Percentiles rank a stretch among this genome's conserved stretches.
Evolutionary conservation across 805 yeast species (phyloP).

Genomic region (Lipomyces orientalis): DNA sequence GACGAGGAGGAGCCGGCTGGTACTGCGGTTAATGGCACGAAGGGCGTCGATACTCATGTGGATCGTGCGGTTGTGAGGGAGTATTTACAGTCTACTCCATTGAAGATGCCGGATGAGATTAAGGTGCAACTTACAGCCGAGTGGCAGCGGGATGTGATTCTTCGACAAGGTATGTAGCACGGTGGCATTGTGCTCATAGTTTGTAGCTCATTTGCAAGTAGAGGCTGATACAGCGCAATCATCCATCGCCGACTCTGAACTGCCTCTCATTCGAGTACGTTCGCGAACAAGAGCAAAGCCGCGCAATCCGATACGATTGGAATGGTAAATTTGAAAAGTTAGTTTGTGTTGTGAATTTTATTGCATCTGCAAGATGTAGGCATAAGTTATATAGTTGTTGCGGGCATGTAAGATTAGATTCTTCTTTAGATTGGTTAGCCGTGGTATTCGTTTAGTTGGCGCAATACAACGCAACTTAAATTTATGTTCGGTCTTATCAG

Average conservation of each 20-base stretch:
- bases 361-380: neutral
- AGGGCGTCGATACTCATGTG: neutral
- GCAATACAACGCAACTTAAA: neutral
- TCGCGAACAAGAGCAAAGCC: neutral
- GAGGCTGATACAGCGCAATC: conserved; percentile 16
- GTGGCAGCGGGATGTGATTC: conserved; percentile 27
- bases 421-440: neutral
- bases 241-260: conserved; percentile 23
- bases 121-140: conserved; percentile 16
- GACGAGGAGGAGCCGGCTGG: conserved; percentile 2
- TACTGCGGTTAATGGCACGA: conserved; percentile 4
- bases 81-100: neutral
- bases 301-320: conserved; percentile 14
- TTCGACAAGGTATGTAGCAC: conserved; percentile 19
- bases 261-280: conserved; percentile 21
- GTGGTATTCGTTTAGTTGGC: neutral
- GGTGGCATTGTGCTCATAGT: neutral
- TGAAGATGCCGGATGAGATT: conserved; percentile 2
- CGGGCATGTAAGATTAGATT: neutral
- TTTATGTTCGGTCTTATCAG: neutral
- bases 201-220: neutral
- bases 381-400: neutral
- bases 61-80: conserved; percentile 9
- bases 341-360: neutral
- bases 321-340: conserved; percentile 2